Base-by-base conservation (phyloP, 2,329 filamentous ascomycete genomes). In the Colletotrichum falcatum region DNA sequence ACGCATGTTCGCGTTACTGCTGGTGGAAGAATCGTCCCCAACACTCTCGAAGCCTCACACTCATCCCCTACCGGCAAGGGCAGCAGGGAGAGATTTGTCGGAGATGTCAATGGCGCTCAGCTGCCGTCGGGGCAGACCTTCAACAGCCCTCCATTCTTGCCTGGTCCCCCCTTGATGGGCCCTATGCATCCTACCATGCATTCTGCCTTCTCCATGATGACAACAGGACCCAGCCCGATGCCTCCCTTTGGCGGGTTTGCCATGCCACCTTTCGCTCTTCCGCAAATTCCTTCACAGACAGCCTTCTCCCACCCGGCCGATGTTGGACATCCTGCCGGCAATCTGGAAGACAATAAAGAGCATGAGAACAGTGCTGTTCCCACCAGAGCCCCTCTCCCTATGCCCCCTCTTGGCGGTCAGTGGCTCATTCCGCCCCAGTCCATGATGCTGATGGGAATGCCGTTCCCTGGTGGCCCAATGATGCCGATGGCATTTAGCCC, bases 1-100 rank as follows among this genome's bases (percentile, higher is more conserved):
- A 90, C 88, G 18, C 89, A 91, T 77, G 86, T 91, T 72, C 87
- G 90, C 20, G 90, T 92, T 60, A 92, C 90, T 26, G 90, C 90
- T 70, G 89, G 90, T 68, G 90, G 90, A 51, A 85, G 89, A 46
- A 91, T 92, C 74, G 90, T 92, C 1, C 89, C 89, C 59, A 91
- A 91, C 75, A 90, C 85, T 42, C 84, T 89, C 53, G 84, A 81
- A 16, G 81, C 85, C 2, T 80, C 81, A 6, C 64, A 70, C 53
- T 62, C 55, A n/a, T 89, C 88, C 11, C 87, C 87, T 3, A 85
- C 85, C 5, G 76, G 82, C 7, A 89, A 89, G 77, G 83, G 82
- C 78, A 74, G 79, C 65, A 86, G 82, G 67, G 86, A 87, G 37
- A 82, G 76, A 60, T 44, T 66, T 42, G 60, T 61, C 2, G 60